Conservation (phyloP, 169 alveolate genomes). For the Plasmodium adleri region DNA sequence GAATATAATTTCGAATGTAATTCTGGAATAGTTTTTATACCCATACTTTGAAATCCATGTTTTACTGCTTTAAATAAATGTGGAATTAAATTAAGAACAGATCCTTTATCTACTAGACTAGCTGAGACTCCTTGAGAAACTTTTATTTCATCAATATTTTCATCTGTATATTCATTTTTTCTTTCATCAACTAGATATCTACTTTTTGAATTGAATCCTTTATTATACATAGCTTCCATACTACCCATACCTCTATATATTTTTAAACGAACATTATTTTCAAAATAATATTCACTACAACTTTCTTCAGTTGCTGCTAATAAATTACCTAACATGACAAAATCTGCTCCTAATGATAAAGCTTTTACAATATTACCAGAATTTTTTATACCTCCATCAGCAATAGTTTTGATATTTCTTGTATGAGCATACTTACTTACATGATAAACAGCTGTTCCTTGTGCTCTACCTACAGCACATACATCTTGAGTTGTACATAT, state of each 20-base stretch:
- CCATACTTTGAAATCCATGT: conserved; percentile 85
- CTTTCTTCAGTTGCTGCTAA: conserved; percentile 96
- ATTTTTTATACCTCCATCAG: conserved; percentile 96
- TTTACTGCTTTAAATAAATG: conserved; percentile 87
- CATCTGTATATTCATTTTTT: conserved; percentile 42
- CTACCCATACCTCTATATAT: conserved; percentile 94
- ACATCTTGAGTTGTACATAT: conserved; percentile 95
- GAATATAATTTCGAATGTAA: conserved; percentile 78
- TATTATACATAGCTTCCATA: conserved; percentile 86
- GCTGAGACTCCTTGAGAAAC: conserved; percentile 93
- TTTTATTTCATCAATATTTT: conserved; percentile 80
- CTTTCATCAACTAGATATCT: conserved; percentile 77
- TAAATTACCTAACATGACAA: conserved; percentile 94
- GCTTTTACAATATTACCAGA: conserved; percentile 96
- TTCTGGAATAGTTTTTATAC: conserved; percentile 62
- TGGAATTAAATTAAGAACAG: conserved; percentile 88
- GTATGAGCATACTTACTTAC: conserved; percentile 91
- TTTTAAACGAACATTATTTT: conserved; percentile 89
- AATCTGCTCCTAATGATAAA: conserved; percentile 93
- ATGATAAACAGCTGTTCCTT: conserved; percentile 94
- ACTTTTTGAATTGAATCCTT: conserved; percentile 65
- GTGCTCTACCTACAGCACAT: conserved; percentile 93
- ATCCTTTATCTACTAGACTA: conserved; percentile 90
- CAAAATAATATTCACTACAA: conserved; percentile 94
- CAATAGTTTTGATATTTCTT: conserved; percentile 90